A percentile compares a stretch with the other conserved stretches of the same genome.
phyloP scores from a whole-genome alignment of 352 stramenopile genomes.

The Phytophthora ohioensis region DNA sequence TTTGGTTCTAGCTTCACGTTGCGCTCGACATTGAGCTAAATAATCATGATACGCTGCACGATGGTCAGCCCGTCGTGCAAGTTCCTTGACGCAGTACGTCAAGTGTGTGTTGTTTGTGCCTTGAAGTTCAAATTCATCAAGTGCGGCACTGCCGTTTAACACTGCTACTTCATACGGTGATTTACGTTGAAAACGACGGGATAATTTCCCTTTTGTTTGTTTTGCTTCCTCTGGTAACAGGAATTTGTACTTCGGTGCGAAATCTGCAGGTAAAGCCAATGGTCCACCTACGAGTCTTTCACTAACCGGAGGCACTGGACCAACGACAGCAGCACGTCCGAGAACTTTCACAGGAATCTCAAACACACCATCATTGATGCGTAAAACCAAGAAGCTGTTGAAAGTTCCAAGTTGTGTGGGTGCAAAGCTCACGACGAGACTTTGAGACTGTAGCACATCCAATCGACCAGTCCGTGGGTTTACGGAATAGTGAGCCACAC shows the following conservation, averaged over 20 bases:
- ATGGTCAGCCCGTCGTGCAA: conserved; percentile 73
- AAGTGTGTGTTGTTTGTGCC: conserved; percentile 87
- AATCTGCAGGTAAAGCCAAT: conserved; percentile 83
- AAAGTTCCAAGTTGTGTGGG: conserved; percentile 90
- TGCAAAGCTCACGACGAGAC: conserved; percentile 89
- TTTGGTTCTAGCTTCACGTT: conserved; percentile 47
- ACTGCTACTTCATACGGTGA: conserved; percentile 70
- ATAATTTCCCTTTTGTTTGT: conserved; percentile 61
- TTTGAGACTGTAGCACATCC: conserved; percentile 89
- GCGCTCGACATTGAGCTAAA: conserved; percentile 49
- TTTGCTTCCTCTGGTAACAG: conserved; percentile 81
- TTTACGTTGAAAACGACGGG: conserved; percentile 60
- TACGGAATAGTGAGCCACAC: conserved; percentile 77
- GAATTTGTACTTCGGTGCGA: conserved; percentile 92
- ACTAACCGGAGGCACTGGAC: conserved; percentile 40
- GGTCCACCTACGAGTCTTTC: conserved; percentile 59
- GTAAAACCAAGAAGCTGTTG: conserved; percentile 47
- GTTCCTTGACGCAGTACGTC: conserved; percentile 88
- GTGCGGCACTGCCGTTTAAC: conserved; percentile 70
- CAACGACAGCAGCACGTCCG: conserved; percentile 68
- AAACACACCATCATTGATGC: conserved; percentile 60
- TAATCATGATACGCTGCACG: conserved; percentile 77
- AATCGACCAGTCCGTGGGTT: conserved; percentile 74
- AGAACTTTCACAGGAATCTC: conserved; percentile 67
- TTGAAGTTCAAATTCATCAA: conserved; percentile 86